A percentile compares a stretch with the other conserved stretches of the same genome.
These are phyloP conservation scores for Fusarium sulawesiense DNA, from an alignment of 2,329 filamentous ascomycete species.

Conservation along the genomic window DNA sequence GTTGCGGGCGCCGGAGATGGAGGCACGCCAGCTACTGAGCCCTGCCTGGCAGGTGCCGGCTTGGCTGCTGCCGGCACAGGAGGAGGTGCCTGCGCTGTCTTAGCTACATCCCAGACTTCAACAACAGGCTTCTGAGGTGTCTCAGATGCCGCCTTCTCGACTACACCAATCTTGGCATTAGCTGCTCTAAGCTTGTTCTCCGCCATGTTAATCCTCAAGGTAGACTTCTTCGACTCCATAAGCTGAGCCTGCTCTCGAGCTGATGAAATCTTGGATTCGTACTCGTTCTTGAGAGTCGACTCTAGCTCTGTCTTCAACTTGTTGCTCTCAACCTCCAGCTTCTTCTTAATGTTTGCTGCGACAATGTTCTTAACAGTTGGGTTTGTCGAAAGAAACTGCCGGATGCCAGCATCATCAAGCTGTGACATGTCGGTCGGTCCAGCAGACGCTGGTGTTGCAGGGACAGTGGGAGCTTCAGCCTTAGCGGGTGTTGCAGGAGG, in stretches of 20 bases:
- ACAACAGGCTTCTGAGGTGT: conserved; percentile 85
- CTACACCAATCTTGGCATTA: conserved; percentile 78
- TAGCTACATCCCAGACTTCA: conserved; percentile 88
- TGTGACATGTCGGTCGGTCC: conserved; percentile 57
- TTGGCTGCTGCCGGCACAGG: conserved; percentile 41
- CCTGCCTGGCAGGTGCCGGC: conserved; percentile 41
- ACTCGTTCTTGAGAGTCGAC: conserved; percentile 62
- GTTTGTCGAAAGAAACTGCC: conserved; percentile 68
- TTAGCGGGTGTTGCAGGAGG: conserved; percentile 56
- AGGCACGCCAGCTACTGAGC: conserved; percentile 36
- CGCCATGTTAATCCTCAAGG: conserved; percentile 80
- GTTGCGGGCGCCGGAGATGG: conserved; percentile 42
- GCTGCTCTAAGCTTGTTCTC: conserved; percentile 74
- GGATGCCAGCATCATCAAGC: conserved; percentile 66
- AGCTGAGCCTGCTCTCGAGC: conserved; percentile 73
- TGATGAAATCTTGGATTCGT: conserved; percentile 64
- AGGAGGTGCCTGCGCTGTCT: conserved; percentile 57
- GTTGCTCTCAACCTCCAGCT: conserved; percentile 73
- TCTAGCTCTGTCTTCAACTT: conserved; percentile 67
- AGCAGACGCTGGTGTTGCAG: conserved; percentile 53
- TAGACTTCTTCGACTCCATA: conserved; percentile 79
- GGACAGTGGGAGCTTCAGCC: conserved; percentile 48
- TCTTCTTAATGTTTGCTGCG: conserved; percentile 73
- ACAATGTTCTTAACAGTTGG: conserved; percentile 69
- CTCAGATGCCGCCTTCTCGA: conserved; percentile 84